Evolutionary conservation across 2,329 filamentous ascomycete species (phyloP).

Genomic region (Pezicula carpinea): DNA sequence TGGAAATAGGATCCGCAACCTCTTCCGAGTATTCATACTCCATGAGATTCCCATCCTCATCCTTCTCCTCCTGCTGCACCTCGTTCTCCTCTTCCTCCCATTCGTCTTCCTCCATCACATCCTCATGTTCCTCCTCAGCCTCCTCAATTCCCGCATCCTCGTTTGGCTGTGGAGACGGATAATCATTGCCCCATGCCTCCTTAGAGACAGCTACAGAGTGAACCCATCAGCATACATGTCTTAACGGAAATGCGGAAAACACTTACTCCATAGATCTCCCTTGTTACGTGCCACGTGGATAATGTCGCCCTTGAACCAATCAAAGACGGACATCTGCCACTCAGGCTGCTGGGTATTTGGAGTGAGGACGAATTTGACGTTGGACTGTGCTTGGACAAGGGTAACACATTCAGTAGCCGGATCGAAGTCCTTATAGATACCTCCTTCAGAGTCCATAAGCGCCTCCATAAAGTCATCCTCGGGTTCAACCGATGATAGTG

Average conservation of each 20-base stretch:
- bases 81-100: neutral
- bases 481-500: neutral
- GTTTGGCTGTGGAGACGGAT: neutral
- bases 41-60: too few species aligned
- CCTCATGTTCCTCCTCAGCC: neutral
- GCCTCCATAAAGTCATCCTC: neutral
- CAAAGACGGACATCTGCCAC: conserved; percentile 12
- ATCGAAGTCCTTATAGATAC: neutral
- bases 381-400: neutral
- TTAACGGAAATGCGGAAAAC: too few species aligned
- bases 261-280: neutral
- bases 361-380: conserved; percentile 4
- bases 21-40: too few species aligned
- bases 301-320: conserved; percentile 9
- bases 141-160: neutral
- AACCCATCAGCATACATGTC: too few species aligned
- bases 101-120: too few species aligned
- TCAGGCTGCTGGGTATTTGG: neutral
- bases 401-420: neutral
- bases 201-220: neutral
- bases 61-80: too few species aligned
- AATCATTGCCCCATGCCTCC: neutral
- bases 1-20: too few species aligned
- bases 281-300: neutral
- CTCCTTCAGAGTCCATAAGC: neutral